phyloP scores from a whole-genome alignment of 2,329 filamentous ascomycete species.

The Fusarium torreyae region DNA sequence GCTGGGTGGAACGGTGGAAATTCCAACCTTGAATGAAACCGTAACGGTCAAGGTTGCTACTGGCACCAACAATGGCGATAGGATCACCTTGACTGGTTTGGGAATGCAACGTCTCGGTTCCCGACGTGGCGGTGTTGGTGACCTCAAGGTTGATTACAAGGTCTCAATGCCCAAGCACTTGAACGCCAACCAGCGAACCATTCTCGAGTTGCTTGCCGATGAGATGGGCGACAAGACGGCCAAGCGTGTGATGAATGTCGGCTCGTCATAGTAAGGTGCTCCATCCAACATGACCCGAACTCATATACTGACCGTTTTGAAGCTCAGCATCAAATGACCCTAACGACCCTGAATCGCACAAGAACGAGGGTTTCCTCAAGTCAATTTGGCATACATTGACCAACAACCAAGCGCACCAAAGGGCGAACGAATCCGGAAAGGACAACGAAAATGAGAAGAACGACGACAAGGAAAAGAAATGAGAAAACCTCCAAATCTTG shows the following conservation, averaged over 20 bases:
- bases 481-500: slow-evolving; percentile 56
- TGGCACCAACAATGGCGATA: slow-evolving; percentile 93
- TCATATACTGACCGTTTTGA: slow-evolving; percentile 20
- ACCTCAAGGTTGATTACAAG: slow-evolving; percentile 94
- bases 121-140: slow-evolving; percentile 78
- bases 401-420: slow-evolving; percentile 75
- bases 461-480: slow-evolving; percentile 53
- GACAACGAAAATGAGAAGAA: slow-evolving; percentile 39
- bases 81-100: slow-evolving; percentile 88
- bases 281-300: background rate
- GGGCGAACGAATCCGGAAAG: slow-evolving; percentile 46
- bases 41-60: slow-evolving; percentile 93
- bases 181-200: slow-evolving; percentile 89
- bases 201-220: slow-evolving; percentile 95
- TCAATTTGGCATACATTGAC: slow-evolving; percentile 93
- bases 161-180: slow-evolving; percentile 96
- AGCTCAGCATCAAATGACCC: slow-evolving; percentile 40
- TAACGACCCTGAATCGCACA: slow-evolving; percentile 68
- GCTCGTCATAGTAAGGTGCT: slow-evolving; percentile 53
- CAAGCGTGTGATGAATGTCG: slow-evolving; percentile 90
- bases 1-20: slow-evolving; percentile 88
- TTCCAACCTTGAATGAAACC: slow-evolving; percentile 91
- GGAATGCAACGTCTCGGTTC: slow-evolving; percentile 90
- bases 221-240: slow-evolving; percentile 95
- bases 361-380: slow-evolving; percentile 92